Evolutionary conservation across 139 green algal genomes (phyloP).

Genomic region (Tetradesmus obliquus): DNA sequence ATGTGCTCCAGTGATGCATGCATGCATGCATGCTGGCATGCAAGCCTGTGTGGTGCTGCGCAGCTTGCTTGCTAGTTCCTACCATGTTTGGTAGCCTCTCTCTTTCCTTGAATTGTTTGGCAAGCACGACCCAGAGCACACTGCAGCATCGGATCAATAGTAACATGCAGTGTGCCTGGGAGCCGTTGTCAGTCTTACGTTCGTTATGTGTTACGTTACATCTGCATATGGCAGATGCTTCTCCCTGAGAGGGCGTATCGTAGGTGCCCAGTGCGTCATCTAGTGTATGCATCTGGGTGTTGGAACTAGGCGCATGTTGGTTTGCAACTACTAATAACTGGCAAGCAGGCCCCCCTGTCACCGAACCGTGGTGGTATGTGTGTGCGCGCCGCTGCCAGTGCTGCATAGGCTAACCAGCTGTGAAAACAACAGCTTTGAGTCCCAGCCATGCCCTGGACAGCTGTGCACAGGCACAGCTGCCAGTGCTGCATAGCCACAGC

Average conservation of each 20-base stretch:
- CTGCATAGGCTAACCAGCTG: not conserved
- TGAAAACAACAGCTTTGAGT: too few relatives aligned
- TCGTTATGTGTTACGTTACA: not conserved
- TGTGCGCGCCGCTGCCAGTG: not conserved
- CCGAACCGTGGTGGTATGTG: not conserved
- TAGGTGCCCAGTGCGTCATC: too few relatives aligned
- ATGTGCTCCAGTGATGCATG: too few relatives aligned
- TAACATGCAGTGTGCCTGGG: not conserved
- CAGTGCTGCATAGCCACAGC: too few relatives aligned
- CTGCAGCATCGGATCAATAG: not conserved
- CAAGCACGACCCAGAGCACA: not conserved
- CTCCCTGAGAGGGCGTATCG: too few relatives aligned
- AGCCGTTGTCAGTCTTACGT: not conserved
- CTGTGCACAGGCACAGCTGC: too few relatives aligned
- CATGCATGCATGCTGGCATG: too few relatives aligned
- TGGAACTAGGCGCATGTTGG: too few relatives aligned
- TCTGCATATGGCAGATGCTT: too few relatives aligned
- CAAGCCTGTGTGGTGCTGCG: too few relatives aligned
- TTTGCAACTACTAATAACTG: not conserved
- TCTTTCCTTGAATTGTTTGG: not conserved
- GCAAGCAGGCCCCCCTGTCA: not conserved
- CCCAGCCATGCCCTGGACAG: too few relatives aligned
- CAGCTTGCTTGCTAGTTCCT: not conserved
- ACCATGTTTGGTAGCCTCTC: not conserved
- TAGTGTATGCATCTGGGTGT: too few relatives aligned